These are phyloP conservation scores for Suhomyces terraborum DNA, from an alignment of 1,139 yeast species.

Conservation along the genomic window DNA sequence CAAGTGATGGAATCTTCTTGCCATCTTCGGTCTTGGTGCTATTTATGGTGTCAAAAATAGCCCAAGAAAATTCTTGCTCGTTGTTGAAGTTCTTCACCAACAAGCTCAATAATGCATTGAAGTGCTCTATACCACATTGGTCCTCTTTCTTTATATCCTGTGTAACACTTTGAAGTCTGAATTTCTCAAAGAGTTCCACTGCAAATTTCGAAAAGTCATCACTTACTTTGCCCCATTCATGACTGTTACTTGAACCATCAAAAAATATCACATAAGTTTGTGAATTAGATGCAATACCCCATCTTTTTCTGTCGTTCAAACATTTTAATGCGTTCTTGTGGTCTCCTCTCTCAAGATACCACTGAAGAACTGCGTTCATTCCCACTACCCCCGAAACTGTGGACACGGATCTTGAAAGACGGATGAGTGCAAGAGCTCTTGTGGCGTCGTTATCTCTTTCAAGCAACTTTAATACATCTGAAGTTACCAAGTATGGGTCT, in stretches of 20 bases:
- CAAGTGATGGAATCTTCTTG: constrained; percentile 20
- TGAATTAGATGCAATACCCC: constrained; percentile 57
- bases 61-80: constrained; percentile 43
- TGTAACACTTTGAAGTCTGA: constrained; percentile 12
- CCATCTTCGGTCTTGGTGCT: constrained; percentile 17
- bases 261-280: constrained; percentile 59
- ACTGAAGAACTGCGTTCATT: constrained; percentile 58
- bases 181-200: constrained; percentile 27
- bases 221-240: constrained; percentile 38
- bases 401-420: constrained; percentile 45
- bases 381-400: constrained; percentile 51
- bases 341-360: constrained; percentile 45
- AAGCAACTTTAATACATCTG: constrained; percentile 54
- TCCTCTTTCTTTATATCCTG: constrained; percentile 1
- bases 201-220: constrained; percentile 26
- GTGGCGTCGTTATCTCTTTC: constrained; percentile 44
- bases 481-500: constrained; percentile 57
- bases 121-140: constrained; percentile 31
- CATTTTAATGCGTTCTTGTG: constrained; percentile 49
- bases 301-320: constrained; percentile 57
- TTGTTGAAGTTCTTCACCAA: constrained; percentile 36
- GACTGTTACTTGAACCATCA: constrained; percentile 52
- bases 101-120: constrained; percentile 43
- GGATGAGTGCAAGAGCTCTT: constrained; percentile 56
- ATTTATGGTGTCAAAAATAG: constrained; percentile 35